A percentile compares a stretch with the other conserved stretches of the same genome.
Evolutionary conservation across 352 stramenopile species (phyloP).

Genomic region (Poterioochromonas sp.): DNA sequence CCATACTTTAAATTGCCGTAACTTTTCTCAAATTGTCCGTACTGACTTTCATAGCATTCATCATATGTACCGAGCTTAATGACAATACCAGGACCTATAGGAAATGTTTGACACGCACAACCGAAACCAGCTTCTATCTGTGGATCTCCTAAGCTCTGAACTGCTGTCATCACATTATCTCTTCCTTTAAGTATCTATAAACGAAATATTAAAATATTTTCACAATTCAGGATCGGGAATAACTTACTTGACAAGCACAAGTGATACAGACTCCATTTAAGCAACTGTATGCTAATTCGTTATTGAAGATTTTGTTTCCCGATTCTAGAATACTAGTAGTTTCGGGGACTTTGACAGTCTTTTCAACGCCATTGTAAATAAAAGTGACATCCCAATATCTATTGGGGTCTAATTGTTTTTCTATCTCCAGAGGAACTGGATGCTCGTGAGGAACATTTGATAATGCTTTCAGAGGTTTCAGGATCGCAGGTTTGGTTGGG

Average conservation of each 20-base stretch:
- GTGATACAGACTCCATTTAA: slow-evolving; percentile 49
- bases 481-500: too few species aligned
- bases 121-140: slow-evolving; percentile 43
- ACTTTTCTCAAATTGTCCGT: slow-evolving; percentile 47
- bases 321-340: slow-evolving; percentile 45
- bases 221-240: neutral
- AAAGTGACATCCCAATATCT: slow-evolving; percentile 40
- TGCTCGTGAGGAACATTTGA: neutral
- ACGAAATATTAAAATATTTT: neutral
- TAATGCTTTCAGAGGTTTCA: too few species aligned
- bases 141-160: slow-evolving; percentile 41
- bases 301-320: slow-evolving; percentile 45
- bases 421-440: slow-evolving; percentile 41
- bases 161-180: slow-evolving; percentile 41
- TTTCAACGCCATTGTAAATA: slow-evolving; percentile 44
- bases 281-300: slow-evolving; percentile 45
- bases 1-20: slow-evolving; percentile 4
- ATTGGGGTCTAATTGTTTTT: slow-evolving; percentile 43
- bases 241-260: slow-evolving; percentile 32
- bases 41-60: slow-evolving; percentile 47
- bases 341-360: slow-evolving; percentile 46
- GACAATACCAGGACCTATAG: slow-evolving; percentile 45
- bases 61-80: slow-evolving; percentile 48
- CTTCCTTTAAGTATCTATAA: slow-evolving; percentile 17
- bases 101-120: slow-evolving; percentile 46